Evolutionary conservation across 2,329 filamentous ascomycete species (phyloP), one percentile per base, ranked within the genome.

Genomic region (Apiospora kogelbergensis): DNA sequence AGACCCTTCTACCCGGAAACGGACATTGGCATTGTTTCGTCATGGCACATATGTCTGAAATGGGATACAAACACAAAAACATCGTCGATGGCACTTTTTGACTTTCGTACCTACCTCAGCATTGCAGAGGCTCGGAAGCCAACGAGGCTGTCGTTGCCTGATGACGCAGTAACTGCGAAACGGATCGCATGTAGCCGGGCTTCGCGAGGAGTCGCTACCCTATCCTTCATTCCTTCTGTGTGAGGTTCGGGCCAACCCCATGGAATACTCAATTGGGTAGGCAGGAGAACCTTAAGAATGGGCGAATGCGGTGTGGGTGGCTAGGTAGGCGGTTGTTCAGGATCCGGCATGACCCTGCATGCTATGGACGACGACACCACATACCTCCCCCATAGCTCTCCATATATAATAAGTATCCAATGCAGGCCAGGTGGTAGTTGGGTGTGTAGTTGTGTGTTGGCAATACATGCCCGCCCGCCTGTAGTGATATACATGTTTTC

Each of bases 231-330:
- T 37, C 30, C 9, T 20, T n/a, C 9, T n/a, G 53, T 37, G 20
- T 37, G 53, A 60, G n/a, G 30, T n/a, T 22, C 53, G 30, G 53
- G 53, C 53, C 53, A n/a, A 60, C 37, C 53, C 53, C 53, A 22
- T 30, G 53, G 53, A 37, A n/a, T 60, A 37, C 53, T 60, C 30
- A n/a, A 60, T 60, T 22, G 53, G 53, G 53, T 60, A 60, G 53
- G 53, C 37, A 60, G 30, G 17, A n/a, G 30, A 60, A 37, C 17
- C 17, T 37, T 60, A 37, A 37, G 53, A 60, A 37, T 37, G 53
- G 53, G 30, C 30, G 53, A 17, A 60, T 60, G 53, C 26, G 48
- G 48, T 57, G 48, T 57, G 48, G 22, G 22, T 24, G 46, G 33
- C 26, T 57, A 26, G 22, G 22, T 24, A 22, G 33, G 33, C 26